A percentile compares a stretch with the other conserved stretches of the same genome.
Evolutionary conservation across 225 moss, liverwort and hornwort genomes (phyloP).

Genomic region (Thuidium tamariscinum): DNA sequence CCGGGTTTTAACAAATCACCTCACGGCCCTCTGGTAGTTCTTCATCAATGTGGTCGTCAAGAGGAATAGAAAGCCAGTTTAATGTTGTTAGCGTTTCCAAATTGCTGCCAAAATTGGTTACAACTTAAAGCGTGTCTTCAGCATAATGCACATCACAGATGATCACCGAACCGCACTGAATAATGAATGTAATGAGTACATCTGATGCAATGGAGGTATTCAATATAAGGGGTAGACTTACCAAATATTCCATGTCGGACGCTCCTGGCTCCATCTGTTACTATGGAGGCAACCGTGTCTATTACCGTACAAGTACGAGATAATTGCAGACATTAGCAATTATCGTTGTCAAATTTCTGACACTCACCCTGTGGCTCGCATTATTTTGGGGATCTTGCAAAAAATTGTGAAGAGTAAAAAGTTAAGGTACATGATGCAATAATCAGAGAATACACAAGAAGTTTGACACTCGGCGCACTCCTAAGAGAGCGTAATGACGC

Average conservation of each 20-base stretch:
- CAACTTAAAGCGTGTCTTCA: neutral
- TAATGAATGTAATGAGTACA: neutral
- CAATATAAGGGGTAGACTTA: neutral
- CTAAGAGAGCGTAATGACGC: neutral
- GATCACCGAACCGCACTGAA: neutral
- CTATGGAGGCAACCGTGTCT: neutral
- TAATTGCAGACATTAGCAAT: neutral
- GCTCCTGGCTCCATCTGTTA: neutral
- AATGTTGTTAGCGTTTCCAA: neutral
- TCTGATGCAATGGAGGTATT: neutral
- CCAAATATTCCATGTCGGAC: neutral
- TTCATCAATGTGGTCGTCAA: neutral
- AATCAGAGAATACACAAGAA: neutral
- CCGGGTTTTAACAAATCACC: neutral
- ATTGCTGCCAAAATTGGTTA: neutral
- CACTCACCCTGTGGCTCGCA: neutral
- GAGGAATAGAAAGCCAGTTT: neutral
- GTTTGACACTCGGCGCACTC: neutral
- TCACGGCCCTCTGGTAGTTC: neutral
- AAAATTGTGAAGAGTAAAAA: neutral
- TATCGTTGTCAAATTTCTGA: neutral
- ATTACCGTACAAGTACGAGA: neutral
- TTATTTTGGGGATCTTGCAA: neutral
- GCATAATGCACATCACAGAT: neutral
- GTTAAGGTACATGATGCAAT: neutral